A percentile compares a stretch with the other conserved stretches of the same genome.
Evolutionary conservation across 2,329 filamentous ascomycete species (phyloP).

Genomic region (Sphaerulina populicola): DNA sequence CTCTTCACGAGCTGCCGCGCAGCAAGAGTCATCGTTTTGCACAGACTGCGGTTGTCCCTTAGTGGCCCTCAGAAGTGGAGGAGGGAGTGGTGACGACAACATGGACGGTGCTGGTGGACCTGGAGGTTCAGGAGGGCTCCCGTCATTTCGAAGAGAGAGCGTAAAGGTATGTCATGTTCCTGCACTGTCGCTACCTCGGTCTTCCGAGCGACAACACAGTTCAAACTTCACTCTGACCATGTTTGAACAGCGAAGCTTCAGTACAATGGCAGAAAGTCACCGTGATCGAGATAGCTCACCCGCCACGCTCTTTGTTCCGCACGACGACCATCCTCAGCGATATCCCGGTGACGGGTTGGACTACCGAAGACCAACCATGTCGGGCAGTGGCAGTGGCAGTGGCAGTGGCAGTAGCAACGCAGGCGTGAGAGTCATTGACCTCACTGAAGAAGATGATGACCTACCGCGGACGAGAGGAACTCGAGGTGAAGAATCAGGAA

Average conservation of each 20-base stretch:
- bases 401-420: background rate
- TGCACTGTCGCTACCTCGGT: background rate
- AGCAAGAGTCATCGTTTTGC: background rate
- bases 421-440: constrained; percentile 30
- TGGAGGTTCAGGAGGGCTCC: constrained; percentile 5
- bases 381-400: background rate
- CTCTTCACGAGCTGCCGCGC: background rate
- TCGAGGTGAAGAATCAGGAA: constrained; percentile 9
- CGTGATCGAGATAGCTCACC: constrained; percentile 16
- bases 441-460: constrained; percentile 28
- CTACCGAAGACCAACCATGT: constrained; percentile 42
- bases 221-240: constrained; percentile 7
- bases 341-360: constrained; percentile 49
- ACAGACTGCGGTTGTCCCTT: background rate
- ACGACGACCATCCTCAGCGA: constrained; percentile 24
- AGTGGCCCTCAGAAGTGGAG: background rate
- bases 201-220: background rate
- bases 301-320: constrained; percentile 26
- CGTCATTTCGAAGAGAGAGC: constrained; percentile 13
- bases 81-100: constrained; percentile 3
- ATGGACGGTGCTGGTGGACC: constrained; percentile 9
- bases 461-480: background rate
- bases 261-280: constrained; percentile 15
- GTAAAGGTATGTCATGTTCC: constrained; percentile 8
- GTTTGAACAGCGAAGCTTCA: constrained; percentile 16